Conservation (phyloP, 2,329 filamentous ascomycete species). For the Didymella keratinophila region DNA sequence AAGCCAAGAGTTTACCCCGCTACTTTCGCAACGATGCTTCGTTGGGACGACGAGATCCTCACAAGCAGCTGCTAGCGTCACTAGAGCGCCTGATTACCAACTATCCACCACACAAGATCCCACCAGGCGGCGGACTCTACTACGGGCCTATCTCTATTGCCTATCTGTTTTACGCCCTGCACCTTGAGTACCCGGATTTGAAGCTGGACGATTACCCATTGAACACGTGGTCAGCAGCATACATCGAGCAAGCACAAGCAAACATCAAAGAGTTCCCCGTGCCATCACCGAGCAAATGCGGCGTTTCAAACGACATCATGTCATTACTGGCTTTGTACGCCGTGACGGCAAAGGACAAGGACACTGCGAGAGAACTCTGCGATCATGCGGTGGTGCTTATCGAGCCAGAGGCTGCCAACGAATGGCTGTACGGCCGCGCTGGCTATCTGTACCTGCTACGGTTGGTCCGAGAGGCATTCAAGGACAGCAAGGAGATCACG, state of each 20-base stretch:
- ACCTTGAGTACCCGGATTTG: slow-evolving; percentile 58
- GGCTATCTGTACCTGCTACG: slow-evolving; percentile 74
- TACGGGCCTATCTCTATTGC: slow-evolving; percentile 60
- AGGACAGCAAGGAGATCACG: slow-evolving; percentile 57
- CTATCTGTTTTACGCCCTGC: slow-evolving; percentile 60
- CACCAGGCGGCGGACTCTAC: slow-evolving; percentile 59
- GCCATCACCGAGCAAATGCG: slow-evolving; percentile 56
- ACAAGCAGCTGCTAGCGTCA: slow-evolving; percentile 60
- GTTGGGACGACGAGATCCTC: slow-evolving; percentile 52
- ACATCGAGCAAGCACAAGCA: slow-evolving; percentile 59
- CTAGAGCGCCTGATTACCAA: slow-evolving; percentile 58
- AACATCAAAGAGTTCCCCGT: slow-evolving; percentile 59
- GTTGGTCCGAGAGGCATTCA: slow-evolving; percentile 66
- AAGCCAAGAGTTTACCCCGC: slow-evolving; percentile 46
- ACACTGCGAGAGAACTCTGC: slow-evolving; percentile 60
- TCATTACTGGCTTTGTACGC: slow-evolving; percentile 59
- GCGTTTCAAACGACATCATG: slow-evolving; percentile 61
- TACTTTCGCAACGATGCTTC: slow-evolving; percentile 54
- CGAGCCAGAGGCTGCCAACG: slow-evolving; percentile 61
- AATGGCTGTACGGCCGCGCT: slow-evolving; percentile 72
- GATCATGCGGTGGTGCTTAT: slow-evolving; percentile 59
- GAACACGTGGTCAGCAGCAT: slow-evolving; percentile 60
- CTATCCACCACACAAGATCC: slow-evolving; percentile 56
- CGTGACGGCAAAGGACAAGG: slow-evolving; percentile 58
- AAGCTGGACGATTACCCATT: slow-evolving; percentile 56